phyloP scores from a whole-genome alignment of 495 filamentous ascomycete species.

The Neurospora sublineolata region DNA sequence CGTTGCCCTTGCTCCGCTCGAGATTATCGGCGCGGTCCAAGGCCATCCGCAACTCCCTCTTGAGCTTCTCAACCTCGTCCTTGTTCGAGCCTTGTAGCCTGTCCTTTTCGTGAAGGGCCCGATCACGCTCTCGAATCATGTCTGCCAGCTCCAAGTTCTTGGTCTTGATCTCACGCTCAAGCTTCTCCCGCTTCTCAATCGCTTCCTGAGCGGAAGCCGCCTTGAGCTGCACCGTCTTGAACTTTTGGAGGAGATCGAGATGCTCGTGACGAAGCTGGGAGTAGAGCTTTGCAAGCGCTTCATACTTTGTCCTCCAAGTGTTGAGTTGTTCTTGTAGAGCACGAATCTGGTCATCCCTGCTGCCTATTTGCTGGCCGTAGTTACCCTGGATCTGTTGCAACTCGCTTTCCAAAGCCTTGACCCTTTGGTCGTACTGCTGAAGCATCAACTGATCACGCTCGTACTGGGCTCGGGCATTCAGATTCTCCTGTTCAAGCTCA shows the following conservation, averaged over 20 bases:
- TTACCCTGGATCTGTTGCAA: conserved; percentile 70
- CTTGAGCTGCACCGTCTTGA: conserved; percentile 90
- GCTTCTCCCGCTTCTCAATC: conserved; percentile 85
- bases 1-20: conserved; percentile 82
- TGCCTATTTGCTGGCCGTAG: conserved; percentile 70
- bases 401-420: conserved; percentile 87
- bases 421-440: conserved; percentile 87
- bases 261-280: conserved; percentile 93
- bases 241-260: conserved; percentile 85
- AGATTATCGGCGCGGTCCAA: conserved; percentile 86
- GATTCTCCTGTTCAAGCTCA: conserved; percentile 86
- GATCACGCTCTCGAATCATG: conserved; percentile 94
- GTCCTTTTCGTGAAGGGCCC: conserved; percentile 88
- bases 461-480: conserved; percentile 89
- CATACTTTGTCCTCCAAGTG: conserved; percentile 94
- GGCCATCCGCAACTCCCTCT: conserved; percentile 90
- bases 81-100: conserved; percentile 72
- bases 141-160: conserved; percentile 97
- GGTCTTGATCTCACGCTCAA: conserved; percentile 94
- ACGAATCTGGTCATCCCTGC: conserved; percentile 88
- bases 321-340: conserved; percentile 90
- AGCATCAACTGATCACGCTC: conserved; percentile 94
- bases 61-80: conserved; percentile 90
- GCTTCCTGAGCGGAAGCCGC: conserved; percentile 94
- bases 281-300: conserved; percentile 91